Evolutionary conservation across 805 yeast genomes (phyloP), one percentile per base, ranked within the genome.

Genomic region (Ogataea methylovora): DNA sequence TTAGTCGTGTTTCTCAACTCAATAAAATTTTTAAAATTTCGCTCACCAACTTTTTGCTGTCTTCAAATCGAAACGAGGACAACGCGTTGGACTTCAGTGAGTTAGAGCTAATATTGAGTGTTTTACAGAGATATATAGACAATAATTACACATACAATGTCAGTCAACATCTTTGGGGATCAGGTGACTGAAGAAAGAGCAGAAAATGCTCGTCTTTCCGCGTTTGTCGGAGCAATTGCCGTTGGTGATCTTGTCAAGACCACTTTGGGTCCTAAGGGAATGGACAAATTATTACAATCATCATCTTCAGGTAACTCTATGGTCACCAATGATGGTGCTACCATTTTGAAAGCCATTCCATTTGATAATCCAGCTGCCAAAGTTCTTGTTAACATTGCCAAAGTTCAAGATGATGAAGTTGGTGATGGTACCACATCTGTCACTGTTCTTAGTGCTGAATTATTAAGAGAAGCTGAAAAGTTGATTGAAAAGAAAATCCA

Each of bases 351-450:
- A 52, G 73, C 94, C 2, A 90, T 92, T 49, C 97, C 97, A 12
- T 75, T 92, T 45, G 96, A 88, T 55, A 90, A 92, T 51, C 97
- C 97, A 8, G 97, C 97, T 12, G 99, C 98, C 17, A 85, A 85
- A 51, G 90, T 90, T 36, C 67, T 92, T 45, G 98, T 94, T 22
- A 94, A 94, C 56, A 83, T 92, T 37, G 82, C 96, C 32, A 81
- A 92, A 58, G 90, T 94, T 15, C 99, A 92, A 66, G 99, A 92
- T 58, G 95, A 94, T 40, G 97, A 90, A 60, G 95, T 90, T 45
- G 97, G 97, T 40, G 97, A 92, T 55, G 99, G 99, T 46, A 92
- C 99, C 27, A 90, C 98, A 0, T 83, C 95, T 18, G 98, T 94
- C 22, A 87, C 97, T 0, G 84, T 92, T 10, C 64, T 90, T 38